A percentile compares a stretch with the other conserved stretches of the same genome.
Evolutionary conservation across 495 filamentous ascomycete genomes (phyloP).

Genomic region (Penicillium riverlandense): DNA sequence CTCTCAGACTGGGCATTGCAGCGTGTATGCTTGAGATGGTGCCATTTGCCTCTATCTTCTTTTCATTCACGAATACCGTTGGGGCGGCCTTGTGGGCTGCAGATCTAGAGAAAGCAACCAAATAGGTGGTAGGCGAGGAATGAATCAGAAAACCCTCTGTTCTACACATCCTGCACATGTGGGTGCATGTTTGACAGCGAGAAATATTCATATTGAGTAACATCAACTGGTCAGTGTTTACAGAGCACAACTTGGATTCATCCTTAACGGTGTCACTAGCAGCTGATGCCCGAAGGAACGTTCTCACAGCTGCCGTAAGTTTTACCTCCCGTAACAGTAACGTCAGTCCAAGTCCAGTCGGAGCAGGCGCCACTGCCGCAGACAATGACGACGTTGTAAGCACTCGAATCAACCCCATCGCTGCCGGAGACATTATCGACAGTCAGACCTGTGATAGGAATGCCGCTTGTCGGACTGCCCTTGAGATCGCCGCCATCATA

Average conservation of each 20-base stretch:
- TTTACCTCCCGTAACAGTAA: slow-evolving; percentile 43
- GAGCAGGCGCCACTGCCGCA: slow-evolving; percentile 36
- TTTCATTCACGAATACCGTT: slow-evolving; percentile 85
- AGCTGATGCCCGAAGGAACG: slow-evolving; percentile 29
- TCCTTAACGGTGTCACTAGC: slow-evolving; percentile 6
- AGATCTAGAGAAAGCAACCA: slow-evolving; percentile 63
- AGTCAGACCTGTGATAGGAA: slow-evolving; percentile 49
- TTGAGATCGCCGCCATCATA: slow-evolving; percentile 49
- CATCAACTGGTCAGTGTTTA: not conserved
- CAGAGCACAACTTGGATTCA: not conserved
- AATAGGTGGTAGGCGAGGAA: slow-evolving; percentile 3
- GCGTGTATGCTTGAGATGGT: slow-evolving; percentile 77
- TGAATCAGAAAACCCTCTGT: slow-evolving; percentile 7
- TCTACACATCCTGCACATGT: slow-evolving; percentile 8
- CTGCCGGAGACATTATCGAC: slow-evolving; percentile 40
- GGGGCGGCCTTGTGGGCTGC: slow-evolving; percentile 92
- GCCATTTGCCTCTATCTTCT: slow-evolving; percentile 73
- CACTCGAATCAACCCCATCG: slow-evolving; percentile 24
- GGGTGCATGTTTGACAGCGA: no score
- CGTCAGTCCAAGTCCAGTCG: slow-evolving; percentile 39
- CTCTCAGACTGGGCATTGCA: slow-evolving; percentile 68
- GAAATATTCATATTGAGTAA: not conserved
- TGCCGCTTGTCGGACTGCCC: slow-evolving; percentile 47
- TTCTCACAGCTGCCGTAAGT: slow-evolving; percentile 32
- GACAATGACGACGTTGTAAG: slow-evolving; percentile 43